These are phyloP conservation scores for Leishmania turanica DNA, from an alignment of 208 protist genomes.

Conservation along the genomic window DNA sequence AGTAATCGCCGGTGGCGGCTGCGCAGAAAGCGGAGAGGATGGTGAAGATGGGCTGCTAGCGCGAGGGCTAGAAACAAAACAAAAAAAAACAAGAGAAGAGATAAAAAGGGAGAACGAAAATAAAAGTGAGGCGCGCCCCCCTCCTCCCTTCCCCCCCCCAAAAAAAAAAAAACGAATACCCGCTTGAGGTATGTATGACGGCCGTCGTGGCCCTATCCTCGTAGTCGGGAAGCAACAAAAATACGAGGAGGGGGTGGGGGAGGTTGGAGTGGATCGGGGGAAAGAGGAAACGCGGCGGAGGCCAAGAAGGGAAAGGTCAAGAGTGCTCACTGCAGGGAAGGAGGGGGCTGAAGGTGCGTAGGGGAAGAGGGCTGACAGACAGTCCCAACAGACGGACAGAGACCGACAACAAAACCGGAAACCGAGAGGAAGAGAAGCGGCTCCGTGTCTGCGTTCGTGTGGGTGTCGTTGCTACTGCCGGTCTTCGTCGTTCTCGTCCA, in stretches of 20 bases:
- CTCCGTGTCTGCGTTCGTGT: neutral
- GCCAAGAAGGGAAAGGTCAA: neutral
- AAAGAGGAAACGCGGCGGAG: neutral
- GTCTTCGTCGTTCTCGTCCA: neutral
- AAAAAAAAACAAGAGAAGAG: neutral
- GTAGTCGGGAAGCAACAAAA: neutral
- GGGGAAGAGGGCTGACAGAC: neutral
- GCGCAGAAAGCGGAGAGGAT: neutral
- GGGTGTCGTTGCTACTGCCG: neutral
- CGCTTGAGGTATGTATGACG: neutral
- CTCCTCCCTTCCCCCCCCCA: too few species aligned
- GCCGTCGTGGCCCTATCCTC: neutral
- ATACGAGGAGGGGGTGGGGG: neutral
- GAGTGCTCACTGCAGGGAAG: neutral
- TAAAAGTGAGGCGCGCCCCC: neutral
- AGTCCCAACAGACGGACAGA: neutral
- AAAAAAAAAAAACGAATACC: conserved; percentile 4
- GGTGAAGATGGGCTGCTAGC: neutral
- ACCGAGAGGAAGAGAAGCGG: neutral
- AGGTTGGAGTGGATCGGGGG: neutral
- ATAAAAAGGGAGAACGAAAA: neutral
- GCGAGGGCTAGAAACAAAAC: neutral
- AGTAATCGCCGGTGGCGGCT: neutral
- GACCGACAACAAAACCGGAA: neutral
- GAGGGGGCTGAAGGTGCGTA: neutral